Evolutionary conservation across 2,329 filamentous ascomycete genomes (phyloP).

Genomic region (Penicillium brasilianum): DNA sequence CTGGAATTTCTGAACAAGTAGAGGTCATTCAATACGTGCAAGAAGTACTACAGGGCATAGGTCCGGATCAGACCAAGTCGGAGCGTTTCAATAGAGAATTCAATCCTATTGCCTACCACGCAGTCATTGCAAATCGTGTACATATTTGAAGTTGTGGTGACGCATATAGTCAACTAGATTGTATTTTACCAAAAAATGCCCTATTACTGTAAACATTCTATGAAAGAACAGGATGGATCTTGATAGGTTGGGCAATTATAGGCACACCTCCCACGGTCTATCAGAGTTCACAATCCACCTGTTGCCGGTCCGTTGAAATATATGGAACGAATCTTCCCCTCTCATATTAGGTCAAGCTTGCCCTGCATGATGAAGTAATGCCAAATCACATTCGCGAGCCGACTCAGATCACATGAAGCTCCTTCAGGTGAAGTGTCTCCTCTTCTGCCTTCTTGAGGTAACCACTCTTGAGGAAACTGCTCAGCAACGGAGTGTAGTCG

Average conservation of each 20-base stretch:
- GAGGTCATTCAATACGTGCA: background rate
- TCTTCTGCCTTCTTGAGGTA: conserved; percentile 20
- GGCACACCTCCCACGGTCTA: background rate
- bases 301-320: background rate
- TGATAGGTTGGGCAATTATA: too few species aligned
- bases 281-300: background rate
- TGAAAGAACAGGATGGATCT: background rate
- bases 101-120: background rate
- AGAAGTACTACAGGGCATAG: background rate
- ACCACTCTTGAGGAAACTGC: conserved; percentile 8
- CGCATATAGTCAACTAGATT: background rate
- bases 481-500: conserved; percentile 17
- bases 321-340: too few species aligned
- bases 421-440: conserved; percentile 16
- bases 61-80: too few species aligned
- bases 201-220: background rate
- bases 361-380: too few species aligned
- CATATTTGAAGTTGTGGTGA: too few species aligned
- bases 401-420: conserved; percentile 15
- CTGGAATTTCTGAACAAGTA: too few species aligned
- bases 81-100: background rate
- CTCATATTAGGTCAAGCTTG: too few species aligned
- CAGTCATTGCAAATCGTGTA: background rate
- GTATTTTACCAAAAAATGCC: background rate
- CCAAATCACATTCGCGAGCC: background rate